phyloP scores from a whole-genome alignment of 768 basidiomycete genomes.

The Pulveroboletus frians region DNA sequence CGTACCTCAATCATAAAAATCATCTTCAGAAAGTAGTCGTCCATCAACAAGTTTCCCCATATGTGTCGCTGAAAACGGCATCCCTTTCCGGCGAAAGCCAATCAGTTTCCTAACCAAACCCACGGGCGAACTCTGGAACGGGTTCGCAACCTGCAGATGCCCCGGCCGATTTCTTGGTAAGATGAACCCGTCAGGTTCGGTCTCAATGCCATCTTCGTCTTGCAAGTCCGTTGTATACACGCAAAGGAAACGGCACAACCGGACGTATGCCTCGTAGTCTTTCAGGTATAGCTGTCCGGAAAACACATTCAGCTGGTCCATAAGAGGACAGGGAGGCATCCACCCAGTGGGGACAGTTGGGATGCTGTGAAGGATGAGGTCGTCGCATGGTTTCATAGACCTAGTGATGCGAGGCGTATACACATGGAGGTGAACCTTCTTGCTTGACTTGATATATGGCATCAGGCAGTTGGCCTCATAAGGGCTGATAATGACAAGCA shows the following conservation, averaged over 20 bases:
- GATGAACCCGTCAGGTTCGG: constrained; percentile 21
- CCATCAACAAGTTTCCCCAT: constrained; percentile 29
- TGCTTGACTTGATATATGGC: constrained; percentile 30
- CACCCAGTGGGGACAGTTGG: constrained; percentile 1
- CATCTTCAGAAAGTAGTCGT: constrained; percentile 15
- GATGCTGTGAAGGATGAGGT: constrained; percentile 15
- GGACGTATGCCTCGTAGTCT: neutral
- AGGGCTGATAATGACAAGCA: constrained; percentile 35
- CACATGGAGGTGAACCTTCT: constrained; percentile 35
- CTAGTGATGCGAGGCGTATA: constrained; percentile 38
- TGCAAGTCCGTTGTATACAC: constrained; percentile 14
- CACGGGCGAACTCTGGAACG: constrained; percentile 37
- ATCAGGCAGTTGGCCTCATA: constrained; percentile 37
- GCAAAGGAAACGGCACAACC: neutral
- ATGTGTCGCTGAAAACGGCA: constrained; percentile 35
- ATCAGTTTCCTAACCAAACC: constrained; percentile 19
- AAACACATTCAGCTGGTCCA: neutral
- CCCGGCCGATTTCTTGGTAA: constrained; percentile 9
- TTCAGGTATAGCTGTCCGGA: neutral
- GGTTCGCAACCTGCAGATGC: neutral
- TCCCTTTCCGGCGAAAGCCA: constrained; percentile 36
- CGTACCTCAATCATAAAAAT: constrained; percentile 3
- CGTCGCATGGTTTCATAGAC: constrained; percentile 35
- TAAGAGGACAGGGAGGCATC: neutral
- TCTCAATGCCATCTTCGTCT: constrained; percentile 2